These are phyloP conservation scores for Lactifluus piperatus DNA, from an alignment of 768 basidiomycete genomes.

Conservation along the genomic window DNA sequence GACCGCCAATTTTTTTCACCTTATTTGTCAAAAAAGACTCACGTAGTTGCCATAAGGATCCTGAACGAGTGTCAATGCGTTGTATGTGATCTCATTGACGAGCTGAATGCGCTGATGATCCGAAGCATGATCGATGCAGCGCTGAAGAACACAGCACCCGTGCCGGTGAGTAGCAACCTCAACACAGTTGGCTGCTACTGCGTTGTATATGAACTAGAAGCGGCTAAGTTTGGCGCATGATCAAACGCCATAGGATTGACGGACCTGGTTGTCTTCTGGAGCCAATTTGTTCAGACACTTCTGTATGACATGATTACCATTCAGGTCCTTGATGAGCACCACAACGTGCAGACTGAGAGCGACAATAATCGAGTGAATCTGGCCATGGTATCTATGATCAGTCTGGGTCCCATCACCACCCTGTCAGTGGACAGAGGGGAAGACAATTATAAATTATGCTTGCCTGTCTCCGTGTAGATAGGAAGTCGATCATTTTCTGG, in stretches of 20 bases:
- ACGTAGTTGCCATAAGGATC: constrained; percentile 95
- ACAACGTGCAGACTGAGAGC: constrained; percentile 97
- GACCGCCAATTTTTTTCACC: background rate
- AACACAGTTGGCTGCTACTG: constrained; percentile 96
- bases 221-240: background rate
- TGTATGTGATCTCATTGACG: constrained; percentile 98
- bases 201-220: constrained; percentile 92
- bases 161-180: constrained; percentile 98
- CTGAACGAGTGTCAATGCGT: constrained; percentile 94
- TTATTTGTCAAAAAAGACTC: constrained; percentile 23
- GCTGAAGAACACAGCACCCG: constrained; percentile 96
- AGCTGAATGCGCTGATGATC: constrained; percentile 92
- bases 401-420: constrained; percentile 42
- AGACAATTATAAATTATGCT: constrained; percentile 33
- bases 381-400: constrained; percentile 74
- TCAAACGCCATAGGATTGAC: constrained; percentile 4
- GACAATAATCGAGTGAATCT: constrained; percentile 95
- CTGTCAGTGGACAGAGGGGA: constrained; percentile 45
- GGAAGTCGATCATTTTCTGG: constrained; percentile 99
- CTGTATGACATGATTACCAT: constrained; percentile 97
- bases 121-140: constrained; percentile 97
- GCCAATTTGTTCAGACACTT: constrained; percentile 98
- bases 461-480: constrained; percentile 90
- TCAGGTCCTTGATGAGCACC: constrained; percentile 96
- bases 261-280: constrained; percentile 95